These are phyloP conservation scores for Penicillium sp. DNA, from an alignment of 2,329 filamentous ascomycete genomes.

Conservation along the genomic window DNA sequence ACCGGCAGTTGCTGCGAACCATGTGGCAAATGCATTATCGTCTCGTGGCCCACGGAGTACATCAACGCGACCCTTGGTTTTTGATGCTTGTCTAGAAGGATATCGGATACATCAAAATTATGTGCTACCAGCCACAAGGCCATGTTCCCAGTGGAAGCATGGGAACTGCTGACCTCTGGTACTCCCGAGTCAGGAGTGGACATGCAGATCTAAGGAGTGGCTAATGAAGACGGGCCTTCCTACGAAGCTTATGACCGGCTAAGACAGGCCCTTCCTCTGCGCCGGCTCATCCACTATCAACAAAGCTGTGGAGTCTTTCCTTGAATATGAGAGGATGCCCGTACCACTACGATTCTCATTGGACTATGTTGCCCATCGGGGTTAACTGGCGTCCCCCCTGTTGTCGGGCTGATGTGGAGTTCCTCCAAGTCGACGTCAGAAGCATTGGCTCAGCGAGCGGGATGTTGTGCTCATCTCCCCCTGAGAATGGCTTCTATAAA, in stretches of 20 bases:
- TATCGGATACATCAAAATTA: neutral
- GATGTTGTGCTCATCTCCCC: neutral
- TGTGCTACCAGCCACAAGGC: neutral
- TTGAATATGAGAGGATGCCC: conserved; percentile 5
- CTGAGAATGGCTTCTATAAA: conserved; percentile 15
- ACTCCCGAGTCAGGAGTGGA: conserved; percentile 1
- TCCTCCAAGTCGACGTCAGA: conserved; percentile 5
- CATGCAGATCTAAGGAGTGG: conserved; percentile 16
- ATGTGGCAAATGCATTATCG: conserved; percentile 6
- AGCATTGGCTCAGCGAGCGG: neutral
- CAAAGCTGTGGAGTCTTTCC: conserved; percentile 3
- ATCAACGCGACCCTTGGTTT: neutral
- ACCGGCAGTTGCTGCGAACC: conserved; percentile 6
- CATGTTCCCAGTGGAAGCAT: neutral
- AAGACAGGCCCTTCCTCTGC: neutral
- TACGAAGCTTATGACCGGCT: conserved; percentile 15
- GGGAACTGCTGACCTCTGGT: neutral
- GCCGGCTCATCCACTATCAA: conserved; percentile 2
- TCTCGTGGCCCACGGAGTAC: neutral
- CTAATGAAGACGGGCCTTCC: conserved; percentile 19
- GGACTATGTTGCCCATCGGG: neutral
- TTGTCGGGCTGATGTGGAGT: conserved; percentile 10
- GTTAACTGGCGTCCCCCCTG: neutral
- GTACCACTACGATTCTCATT: conserved; percentile 4
- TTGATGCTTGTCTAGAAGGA: neutral